Evolutionary conservation across 345 rosid genomes (phyloP), one percentile per base, ranked within the genome.

Genomic region (Leavenworthia alabamica): DNA sequence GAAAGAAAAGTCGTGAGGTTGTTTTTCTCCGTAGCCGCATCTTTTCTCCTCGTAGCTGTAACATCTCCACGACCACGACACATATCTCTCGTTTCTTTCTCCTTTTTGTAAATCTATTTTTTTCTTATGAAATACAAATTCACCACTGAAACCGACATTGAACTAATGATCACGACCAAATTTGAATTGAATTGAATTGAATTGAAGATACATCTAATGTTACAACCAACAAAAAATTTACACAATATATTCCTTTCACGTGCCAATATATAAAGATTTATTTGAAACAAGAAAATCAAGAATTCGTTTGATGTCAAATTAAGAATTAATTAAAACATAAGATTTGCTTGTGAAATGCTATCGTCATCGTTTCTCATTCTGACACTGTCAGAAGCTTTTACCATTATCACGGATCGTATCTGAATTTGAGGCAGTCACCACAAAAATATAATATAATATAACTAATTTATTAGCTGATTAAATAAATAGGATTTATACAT

Each of bases 391-490:
- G 49, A 60, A 68, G 47, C 47, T 60, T 60, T 68, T 68, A 68
- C 56, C 56, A 68, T 43, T 60, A 41, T 68, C 67, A 68, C 73
- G 67, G 67, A 68, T 68, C 73, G 48, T 68, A 32, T 60, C 67
- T 52, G 48, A 68, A 43, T 2, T 60, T 33, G 55, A 60, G 62
- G 67, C 67, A 68, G 37, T 68, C 62, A 52, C 26, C n/a, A n/a
- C n/a, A n/a, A n/a, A n/a, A n/a, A n/a, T n/a, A n/a, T n/a, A n/a
- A n/a, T n/a, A n/a, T n/a, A n/a, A n/a, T n/a, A n/a, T n/a, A n/a
- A n/a, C n/a, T n/a, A 10, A 9, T 32, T 1, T 32, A 32, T 29
- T 29, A 56, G 35, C 15, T 14, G n/a, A n/a, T n/a, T n/a, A n/a
- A n/a, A n/a, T n/a, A n/a, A n/a, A n/a, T n/a, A n/a, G n/a, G 9